Percentiles rank a stretch among this genome's conserved stretches.
Conservation (phyloP, 177 flowering plant genomes). For the Tripterygium wilfordii region DNA sequence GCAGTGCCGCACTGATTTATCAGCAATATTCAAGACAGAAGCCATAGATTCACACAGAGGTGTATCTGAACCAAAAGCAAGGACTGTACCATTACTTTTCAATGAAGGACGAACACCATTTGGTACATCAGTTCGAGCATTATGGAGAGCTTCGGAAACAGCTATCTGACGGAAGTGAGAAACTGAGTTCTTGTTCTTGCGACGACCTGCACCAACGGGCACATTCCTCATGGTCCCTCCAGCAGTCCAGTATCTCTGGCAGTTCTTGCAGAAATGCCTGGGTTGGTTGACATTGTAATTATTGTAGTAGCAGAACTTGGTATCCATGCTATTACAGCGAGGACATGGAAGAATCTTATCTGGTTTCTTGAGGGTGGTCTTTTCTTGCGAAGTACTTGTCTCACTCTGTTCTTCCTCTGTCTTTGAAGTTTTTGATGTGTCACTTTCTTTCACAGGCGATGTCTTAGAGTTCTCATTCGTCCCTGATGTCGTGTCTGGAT, state of each 20-base stretch:
- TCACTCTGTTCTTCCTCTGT: constrained; percentile 30
- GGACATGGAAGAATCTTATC: constrained; percentile 60
- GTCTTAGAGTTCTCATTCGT: constrained; percentile 15
- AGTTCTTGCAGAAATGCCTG: constrained; percentile 54
- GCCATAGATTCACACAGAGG: constrained; percentile 21
- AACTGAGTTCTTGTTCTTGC: constrained; percentile 38
- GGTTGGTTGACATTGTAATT: constrained; percentile 62
- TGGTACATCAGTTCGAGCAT: constrained; percentile 6
- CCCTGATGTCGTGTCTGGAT: constrained; percentile 13
- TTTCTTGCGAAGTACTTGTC: constrained; percentile 18
- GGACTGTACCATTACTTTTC: constrained; percentile 16
- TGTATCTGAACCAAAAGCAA: constrained; percentile 25
- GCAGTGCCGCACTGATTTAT: constrained; percentile 6
- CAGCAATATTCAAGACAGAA: constrained; percentile 13
- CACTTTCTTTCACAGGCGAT: constrained; percentile 12
- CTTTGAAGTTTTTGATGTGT: constrained; percentile 8
- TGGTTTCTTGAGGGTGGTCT: constrained; percentile 44
- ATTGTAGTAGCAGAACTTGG: constrained; percentile 62
- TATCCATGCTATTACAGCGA: constrained; percentile 52
- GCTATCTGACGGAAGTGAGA: constrained; percentile 26
- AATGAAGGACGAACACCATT: constrained; percentile 11
- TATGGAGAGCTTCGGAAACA: constrained; percentile 21
- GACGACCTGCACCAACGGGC: constrained; percentile 58
- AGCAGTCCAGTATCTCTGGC: constrained; percentile 64
- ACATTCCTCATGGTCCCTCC: constrained; percentile 62